A percentile compares a stretch with the other conserved stretches of the same genome.
Conservation (phyloP, 768 basidiomycete genomes). For the Leccinum incarnatum region DNA sequence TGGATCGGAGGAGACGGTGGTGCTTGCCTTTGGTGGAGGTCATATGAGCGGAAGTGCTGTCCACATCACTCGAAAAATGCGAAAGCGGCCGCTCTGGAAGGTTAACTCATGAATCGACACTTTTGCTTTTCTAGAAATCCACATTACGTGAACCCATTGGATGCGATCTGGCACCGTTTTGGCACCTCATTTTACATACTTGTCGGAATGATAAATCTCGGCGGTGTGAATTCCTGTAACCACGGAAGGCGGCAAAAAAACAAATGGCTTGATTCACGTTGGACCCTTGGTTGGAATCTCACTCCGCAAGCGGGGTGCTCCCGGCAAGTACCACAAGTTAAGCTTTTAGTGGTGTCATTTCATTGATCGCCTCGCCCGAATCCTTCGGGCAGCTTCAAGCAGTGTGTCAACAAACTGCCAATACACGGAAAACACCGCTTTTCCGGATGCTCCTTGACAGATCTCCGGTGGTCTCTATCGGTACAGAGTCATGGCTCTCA, state of each 20-base stretch:
- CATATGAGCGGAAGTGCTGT: conserved; percentile 71
- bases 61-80: conserved; percentile 84
- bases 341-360: conserved; percentile 27
- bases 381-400: background rate
- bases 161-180: conserved; percentile 17
- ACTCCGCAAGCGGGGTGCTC: conserved; percentile 13
- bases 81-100: conserved; percentile 77
- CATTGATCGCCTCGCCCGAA: conserved; percentile 20
- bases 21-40: conserved; percentile 80
- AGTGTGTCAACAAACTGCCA: conserved; percentile 11
- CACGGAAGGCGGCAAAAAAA: conserved; percentile 2
- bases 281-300: background rate
- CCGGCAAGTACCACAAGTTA: conserved; percentile 25
- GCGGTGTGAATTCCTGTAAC: conserved; percentile 1
- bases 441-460: conserved; percentile 18
- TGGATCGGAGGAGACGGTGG: conserved; percentile 86
- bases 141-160: conserved; percentile 29
- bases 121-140: conserved; percentile 14
- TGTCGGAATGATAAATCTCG: conserved; percentile 13
- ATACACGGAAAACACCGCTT: conserved; percentile 4
- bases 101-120: conserved; percentile 66
- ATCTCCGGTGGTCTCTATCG: conserved; percentile 19
- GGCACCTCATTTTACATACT: conserved; percentile 22
- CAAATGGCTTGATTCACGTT: conserved; percentile 1
- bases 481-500: conserved; percentile 18